Evolutionary conservation across 169 alveolate genomes (phyloP).

Genomic region (Plasmodium knowlesi): DNA sequence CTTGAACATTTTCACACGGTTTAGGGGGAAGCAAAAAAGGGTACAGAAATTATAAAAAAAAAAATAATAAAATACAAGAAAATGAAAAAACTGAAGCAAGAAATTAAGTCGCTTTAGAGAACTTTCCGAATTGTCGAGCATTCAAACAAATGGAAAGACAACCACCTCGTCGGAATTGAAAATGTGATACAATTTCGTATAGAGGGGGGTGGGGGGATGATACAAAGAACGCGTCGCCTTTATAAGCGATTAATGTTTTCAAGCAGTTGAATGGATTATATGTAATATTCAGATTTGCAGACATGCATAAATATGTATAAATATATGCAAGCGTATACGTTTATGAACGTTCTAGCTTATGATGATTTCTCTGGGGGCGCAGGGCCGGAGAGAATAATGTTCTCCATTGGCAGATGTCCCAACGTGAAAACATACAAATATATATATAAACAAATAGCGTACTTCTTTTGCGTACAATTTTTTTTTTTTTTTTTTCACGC

Average conservation of each 20-base stretch:
- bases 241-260: not conserved
- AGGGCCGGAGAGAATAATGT: not conserved
- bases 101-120: not conserved
- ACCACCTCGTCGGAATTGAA: not conserved
- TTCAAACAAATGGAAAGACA: not conserved
- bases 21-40: not conserved
- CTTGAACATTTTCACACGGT: not conserved
- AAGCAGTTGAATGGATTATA: not conserved
- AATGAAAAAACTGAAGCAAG: not conserved
- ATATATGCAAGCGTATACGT: not conserved
- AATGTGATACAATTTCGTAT: not conserved
- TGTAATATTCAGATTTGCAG: not conserved
- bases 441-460: not conserved
- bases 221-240: not conserved
- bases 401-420: not conserved
- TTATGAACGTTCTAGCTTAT: not conserved
- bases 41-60: not conserved
- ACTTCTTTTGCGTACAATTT: not conserved
- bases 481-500: not conserved
- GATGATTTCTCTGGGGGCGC: not conserved
- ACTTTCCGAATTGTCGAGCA: not conserved
- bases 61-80: not conserved
- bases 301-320: not conserved
- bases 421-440: not conserved
- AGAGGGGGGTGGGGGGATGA: not conserved